Percentiles rank a stretch among this genome's conserved stretches.
These are phyloP conservation scores for Botrytis medusae DNA, from an alignment of 2,329 filamentous ascomycete genomes.

Conservation along the genomic window DNA sequence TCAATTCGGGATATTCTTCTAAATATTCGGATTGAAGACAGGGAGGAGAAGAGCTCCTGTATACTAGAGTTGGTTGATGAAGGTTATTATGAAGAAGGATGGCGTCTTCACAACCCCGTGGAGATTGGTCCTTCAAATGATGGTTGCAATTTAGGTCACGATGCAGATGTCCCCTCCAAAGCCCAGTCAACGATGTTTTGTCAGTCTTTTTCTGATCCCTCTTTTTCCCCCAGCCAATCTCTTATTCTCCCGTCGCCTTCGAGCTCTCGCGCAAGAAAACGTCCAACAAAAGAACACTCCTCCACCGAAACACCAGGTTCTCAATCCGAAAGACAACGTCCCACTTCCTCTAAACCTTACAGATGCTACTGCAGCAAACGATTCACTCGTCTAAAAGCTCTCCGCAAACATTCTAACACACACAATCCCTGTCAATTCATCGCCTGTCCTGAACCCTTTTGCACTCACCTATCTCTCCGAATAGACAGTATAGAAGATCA, in stretches of 20 bases:
- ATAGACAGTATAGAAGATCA: background rate
- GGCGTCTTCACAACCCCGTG: background rate
- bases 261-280: background rate
- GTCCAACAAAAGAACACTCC: background rate
- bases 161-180: background rate
- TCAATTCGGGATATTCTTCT: background rate
- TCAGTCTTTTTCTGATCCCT: background rate
- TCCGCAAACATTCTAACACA: background rate
- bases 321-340: background rate
- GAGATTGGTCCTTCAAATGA: background rate
- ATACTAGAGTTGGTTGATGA: background rate
- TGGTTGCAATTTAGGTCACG: background rate
- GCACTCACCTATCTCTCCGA: background rate
- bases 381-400: background rate
- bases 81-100: background rate
- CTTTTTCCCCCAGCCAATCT: background rate
- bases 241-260: too few species aligned
- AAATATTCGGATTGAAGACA: background rate
- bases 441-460: background rate
- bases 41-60: background rate
- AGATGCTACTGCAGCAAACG: background rate
- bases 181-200: rapidly evolving
- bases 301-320: background rate
- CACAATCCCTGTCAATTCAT: background rate
- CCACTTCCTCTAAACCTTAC: background rate